Evolutionary conservation across 2,329 filamentous ascomycete genomes (phyloP).

Genomic region (Trichophaea hybrida): DNA sequence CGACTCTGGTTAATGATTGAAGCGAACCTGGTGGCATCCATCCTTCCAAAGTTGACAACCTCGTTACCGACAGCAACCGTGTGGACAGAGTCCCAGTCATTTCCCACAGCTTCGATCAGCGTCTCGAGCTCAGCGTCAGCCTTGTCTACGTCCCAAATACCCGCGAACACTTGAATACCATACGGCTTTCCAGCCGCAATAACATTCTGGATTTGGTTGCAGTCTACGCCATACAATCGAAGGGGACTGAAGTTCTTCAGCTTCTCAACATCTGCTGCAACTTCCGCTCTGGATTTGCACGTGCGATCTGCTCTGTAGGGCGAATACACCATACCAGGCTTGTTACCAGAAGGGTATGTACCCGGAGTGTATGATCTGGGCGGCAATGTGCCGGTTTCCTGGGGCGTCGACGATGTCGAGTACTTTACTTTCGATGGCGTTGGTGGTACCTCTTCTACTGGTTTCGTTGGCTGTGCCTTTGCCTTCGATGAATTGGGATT

Average conservation of each 20-base stretch:
- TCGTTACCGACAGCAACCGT: constrained; percentile 72
- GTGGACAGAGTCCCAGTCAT: constrained; percentile 54
- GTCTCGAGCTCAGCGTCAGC: constrained; percentile 44
- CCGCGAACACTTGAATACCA: constrained; percentile 57
- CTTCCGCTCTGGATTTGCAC: constrained; percentile 53
- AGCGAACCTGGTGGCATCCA: constrained; percentile 31
- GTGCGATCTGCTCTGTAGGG: constrained; percentile 41
- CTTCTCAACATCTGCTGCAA: constrained; percentile 49
- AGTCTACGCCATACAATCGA: constrained; percentile 69
- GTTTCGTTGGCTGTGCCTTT: neutral
- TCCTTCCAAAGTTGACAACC: constrained; percentile 50
- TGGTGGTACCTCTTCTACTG: neutral
- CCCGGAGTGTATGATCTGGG: constrained; percentile 6
- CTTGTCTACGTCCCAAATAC: constrained; percentile 50
- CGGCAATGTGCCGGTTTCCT: constrained; percentile 18
- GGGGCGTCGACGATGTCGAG: constrained; percentile 9
- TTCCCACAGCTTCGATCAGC: constrained; percentile 45
- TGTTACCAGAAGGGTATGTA: constrained; percentile 4
- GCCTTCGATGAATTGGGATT: neutral
- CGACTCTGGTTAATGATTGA: constrained; percentile 45
- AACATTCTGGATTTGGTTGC: constrained; percentile 53
- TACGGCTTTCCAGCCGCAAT: constrained; percentile 48
- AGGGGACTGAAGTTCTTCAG: constrained; percentile 46
- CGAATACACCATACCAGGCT: constrained; percentile 42
- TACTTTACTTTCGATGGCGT: constrained; percentile 13